These are phyloP conservation scores for Dothidotthia symphoricarpi DNA, from an alignment of 2,329 filamentous ascomycete genomes.

Conservation along the genomic window DNA sequence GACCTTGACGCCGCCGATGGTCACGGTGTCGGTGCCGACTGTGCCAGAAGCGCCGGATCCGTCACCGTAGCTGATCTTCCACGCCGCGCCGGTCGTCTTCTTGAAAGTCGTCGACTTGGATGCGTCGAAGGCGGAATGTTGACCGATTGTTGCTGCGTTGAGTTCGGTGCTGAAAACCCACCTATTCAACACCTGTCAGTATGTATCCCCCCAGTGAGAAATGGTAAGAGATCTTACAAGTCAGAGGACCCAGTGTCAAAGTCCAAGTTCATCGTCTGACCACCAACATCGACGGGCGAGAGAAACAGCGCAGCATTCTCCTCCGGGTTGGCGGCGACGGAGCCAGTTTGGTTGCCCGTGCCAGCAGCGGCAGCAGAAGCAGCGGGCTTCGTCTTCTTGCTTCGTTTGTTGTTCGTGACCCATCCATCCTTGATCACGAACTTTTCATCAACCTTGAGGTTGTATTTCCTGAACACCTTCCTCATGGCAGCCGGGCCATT, in stretches of 20 bases:
- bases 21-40: slow-evolving; percentile 67
- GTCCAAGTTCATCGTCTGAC: slow-evolving; percentile 66
- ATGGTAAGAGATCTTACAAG: slow-evolving; percentile 48
- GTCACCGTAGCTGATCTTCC: slow-evolving; percentile 68
- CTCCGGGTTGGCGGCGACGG: slow-evolving; percentile 64
- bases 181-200: slow-evolving; percentile 38
- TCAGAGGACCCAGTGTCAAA: slow-evolving; percentile 77
- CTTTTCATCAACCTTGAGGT: slow-evolving; percentile 38
- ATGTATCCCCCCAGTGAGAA: not conserved
- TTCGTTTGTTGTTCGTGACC: slow-evolving; percentile 42
- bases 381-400: slow-evolving; percentile 5
- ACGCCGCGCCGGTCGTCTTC: slow-evolving; percentile 52
- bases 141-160: slow-evolving; percentile 42
- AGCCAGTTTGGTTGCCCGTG: slow-evolving; percentile 47
- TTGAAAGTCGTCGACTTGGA: slow-evolving; percentile 54
- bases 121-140: slow-evolving; percentile 58
- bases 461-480: slow-evolving; percentile 68
- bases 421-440: slow-evolving; percentile 21
- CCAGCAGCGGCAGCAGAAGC: slow-evolving; percentile 25
- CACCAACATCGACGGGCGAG: slow-evolving; percentile 66
- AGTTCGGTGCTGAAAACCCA: slow-evolving; percentile 70
- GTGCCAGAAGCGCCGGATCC: slow-evolving; percentile 60
- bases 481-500: slow-evolving; percentile 63
- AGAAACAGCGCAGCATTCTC: slow-evolving; percentile 68
- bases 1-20: slow-evolving; percentile 64